Conservation (phyloP, 352 stramenopile species). For the Pythium aquatile region DNA sequence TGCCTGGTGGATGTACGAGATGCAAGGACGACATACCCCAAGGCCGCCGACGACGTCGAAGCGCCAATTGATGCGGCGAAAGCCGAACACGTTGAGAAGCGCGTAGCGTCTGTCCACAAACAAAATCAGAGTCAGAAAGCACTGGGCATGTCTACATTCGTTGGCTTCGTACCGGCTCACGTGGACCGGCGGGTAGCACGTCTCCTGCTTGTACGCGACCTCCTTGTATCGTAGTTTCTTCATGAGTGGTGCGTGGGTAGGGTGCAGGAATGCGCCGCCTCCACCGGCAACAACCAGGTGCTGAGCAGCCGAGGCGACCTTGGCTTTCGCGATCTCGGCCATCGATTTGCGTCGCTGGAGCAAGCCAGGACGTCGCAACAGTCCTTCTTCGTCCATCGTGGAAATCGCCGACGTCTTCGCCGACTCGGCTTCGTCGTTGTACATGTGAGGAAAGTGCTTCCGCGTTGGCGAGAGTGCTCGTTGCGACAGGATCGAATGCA, state of each 20-base stretch:
- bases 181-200: slow-evolving; percentile 81
- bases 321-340: slow-evolving; percentile 3
- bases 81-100: slow-evolving; percentile 84
- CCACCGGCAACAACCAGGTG: slow-evolving; percentile 89
- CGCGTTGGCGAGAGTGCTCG: slow-evolving; percentile 36
- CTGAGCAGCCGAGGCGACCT: slow-evolving; percentile 30
- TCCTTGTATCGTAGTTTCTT: slow-evolving; percentile 61
- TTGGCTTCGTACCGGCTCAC: slow-evolving; percentile 51
- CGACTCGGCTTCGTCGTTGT: slow-evolving; percentile 26
- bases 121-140: slow-evolving; percentile 8
- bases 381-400: neutral
- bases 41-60: slow-evolving; percentile 91
- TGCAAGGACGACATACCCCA: slow-evolving; percentile 41
- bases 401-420: neutral
- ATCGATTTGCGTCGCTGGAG: slow-evolving; percentile 1
- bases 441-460: slow-evolving; percentile 85
- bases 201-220: slow-evolving; percentile 68
- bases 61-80: slow-evolving; percentile 92
- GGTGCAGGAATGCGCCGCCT: slow-evolving; percentile 88
- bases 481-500: slow-evolving; percentile 22
- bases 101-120: slow-evolving; percentile 61
- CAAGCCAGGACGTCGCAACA: slow-evolving; percentile 4
- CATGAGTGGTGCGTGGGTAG: slow-evolving; percentile 76
- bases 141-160: neutral
- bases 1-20: neutral